phyloP scores from a whole-genome alignment of 345 rosid genomes.

The Linum trigynum region DNA sequence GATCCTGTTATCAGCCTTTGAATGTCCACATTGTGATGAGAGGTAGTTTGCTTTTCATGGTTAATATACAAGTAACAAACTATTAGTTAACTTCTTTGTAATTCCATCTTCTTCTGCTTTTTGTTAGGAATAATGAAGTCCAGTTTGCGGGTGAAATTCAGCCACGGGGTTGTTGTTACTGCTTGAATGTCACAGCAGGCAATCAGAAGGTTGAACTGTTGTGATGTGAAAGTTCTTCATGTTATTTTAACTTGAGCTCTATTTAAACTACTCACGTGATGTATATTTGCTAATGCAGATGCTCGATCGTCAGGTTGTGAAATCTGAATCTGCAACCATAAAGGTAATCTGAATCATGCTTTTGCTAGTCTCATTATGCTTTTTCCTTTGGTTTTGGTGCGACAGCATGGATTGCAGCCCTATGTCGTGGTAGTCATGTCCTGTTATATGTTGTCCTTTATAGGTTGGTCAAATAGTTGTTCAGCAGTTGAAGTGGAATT shows the following conservation, averaged over 20 bases:
- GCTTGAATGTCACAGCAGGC: slow-evolving; percentile 47
- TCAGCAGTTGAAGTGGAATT: too few relatives aligned
- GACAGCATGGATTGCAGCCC: slow-evolving; percentile 43
- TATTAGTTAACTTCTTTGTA: background rate
- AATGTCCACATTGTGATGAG: slow-evolving; percentile 83
- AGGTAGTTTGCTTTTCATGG: slow-evolving; percentile 34
- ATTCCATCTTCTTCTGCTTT: background rate
- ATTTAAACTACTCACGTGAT: background rate
- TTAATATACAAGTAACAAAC: background rate
- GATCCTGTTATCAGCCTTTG: slow-evolving; percentile 86
- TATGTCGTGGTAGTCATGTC: slow-evolving; percentile 24
- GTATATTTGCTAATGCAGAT: slow-evolving; percentile 38
- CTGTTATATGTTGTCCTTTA: too few relatives aligned
- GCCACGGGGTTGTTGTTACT: slow-evolving; percentile 58
- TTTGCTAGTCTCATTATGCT: slow-evolving; percentile 28
- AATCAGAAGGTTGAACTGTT: slow-evolving; percentile 43
- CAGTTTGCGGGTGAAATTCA: slow-evolving; percentile 97
- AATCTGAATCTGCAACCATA: slow-evolving; percentile 89
- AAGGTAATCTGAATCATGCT: slow-evolving; percentile 63
- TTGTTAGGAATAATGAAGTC: slow-evolving; percentile 73
- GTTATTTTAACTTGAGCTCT: background rate
- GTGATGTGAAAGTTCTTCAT: background rate
- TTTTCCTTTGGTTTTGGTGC: slow-evolving; percentile 52
- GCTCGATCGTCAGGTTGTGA: slow-evolving; percentile 74
- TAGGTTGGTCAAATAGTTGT: too few relatives aligned